Percentiles rank a stretch among this genome's conserved stretches.
Conservation (phyloP, 495 filamentous ascomycete genomes). For the Penicillium subrubescens region DNA sequence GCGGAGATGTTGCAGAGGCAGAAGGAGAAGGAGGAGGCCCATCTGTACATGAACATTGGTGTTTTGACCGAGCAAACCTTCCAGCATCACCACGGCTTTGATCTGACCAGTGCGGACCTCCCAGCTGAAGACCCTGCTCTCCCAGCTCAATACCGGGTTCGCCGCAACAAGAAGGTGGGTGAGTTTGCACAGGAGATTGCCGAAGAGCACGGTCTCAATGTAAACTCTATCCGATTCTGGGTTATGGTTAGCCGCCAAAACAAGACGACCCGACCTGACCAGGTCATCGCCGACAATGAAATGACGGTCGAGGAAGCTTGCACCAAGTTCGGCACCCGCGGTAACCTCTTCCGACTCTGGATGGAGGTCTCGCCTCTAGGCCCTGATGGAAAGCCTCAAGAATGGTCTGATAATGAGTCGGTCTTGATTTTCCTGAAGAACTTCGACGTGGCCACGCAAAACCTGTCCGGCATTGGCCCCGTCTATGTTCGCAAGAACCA, state of each 20-base stretch:
- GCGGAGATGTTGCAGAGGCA: constrained; percentile 68
- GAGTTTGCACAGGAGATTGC: constrained; percentile 73
- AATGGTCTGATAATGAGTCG: constrained; percentile 65
- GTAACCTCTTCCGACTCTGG: constrained; percentile 79
- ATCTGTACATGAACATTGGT: constrained; percentile 82
- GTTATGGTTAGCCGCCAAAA: constrained; percentile 99
- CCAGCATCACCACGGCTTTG: constrained; percentile 77
- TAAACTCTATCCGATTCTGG: constrained; percentile 78
- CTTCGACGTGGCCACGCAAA: constrained; percentile 79
- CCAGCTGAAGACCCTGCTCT: constrained; percentile 60
- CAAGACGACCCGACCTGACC: constrained; percentile 89
- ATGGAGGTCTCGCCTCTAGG: constrained; percentile 71
- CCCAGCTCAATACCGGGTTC: constrained; percentile 65
- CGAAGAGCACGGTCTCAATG: constrained; percentile 58
- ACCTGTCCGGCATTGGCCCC: constrained; percentile 71
- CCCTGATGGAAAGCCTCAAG: constrained; percentile 62
- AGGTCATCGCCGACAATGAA: constrained; percentile 73
- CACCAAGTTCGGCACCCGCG: constrained; percentile 67
- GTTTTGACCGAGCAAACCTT: constrained; percentile 81
- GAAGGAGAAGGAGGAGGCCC: constrained; percentile 90
- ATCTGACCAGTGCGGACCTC: constrained; percentile 76
- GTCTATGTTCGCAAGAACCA: constrained; percentile 85
- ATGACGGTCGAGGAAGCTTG: constrained; percentile 83
- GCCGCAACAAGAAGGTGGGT: constrained; percentile 69
- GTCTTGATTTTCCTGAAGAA: constrained; percentile 91